A percentile compares a stretch with the other conserved stretches of the same genome.
phyloP scores from a whole-genome alignment of 495 filamentous ascomycete species.

The Aspergillus olivimuriae region DNA sequence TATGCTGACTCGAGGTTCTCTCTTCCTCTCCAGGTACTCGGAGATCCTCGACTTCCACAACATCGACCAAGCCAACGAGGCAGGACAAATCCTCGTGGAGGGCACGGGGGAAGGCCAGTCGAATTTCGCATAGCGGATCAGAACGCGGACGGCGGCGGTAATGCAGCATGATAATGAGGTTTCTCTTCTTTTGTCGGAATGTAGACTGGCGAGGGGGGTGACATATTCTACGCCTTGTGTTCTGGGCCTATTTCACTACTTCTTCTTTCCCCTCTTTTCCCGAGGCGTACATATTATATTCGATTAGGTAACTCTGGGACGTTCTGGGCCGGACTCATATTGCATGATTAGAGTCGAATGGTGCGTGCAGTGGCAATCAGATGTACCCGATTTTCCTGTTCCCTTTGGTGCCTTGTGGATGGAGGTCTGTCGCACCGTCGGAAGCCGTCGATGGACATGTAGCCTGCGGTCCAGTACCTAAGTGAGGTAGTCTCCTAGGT shows the following conservation, averaged over 20 bases:
- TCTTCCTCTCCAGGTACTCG: slow-evolving; percentile 89
- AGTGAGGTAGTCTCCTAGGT: no score
- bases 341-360: background rate
- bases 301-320: background rate
- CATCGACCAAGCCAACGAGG: slow-evolving; percentile 56
- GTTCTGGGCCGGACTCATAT: background rate
- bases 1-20: no score
- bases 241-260: background rate
- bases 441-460: no score
- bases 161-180: slow-evolving; percentile 15
- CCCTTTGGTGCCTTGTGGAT: no score
- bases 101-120: slow-evolving; percentile 31
- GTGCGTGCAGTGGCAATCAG: no score
- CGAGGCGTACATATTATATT: slow-evolving; percentile 1
- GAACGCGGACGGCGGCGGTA: slow-evolving; percentile 7
- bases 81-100: slow-evolving; percentile 29
- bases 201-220: slow-evolving; percentile 17
- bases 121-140: slow-evolving; percentile 23
- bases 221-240: slow-evolving; percentile 2
- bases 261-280: background rate
- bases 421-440: no score
- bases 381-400: no score
- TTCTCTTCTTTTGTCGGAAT: slow-evolving; percentile 8
- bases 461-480: no score
- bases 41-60: slow-evolving; percentile 99